These are phyloP conservation scores for Strigomonas galati DNA, from an alignment of 208 protist species.

Conservation along the genomic window DNA sequence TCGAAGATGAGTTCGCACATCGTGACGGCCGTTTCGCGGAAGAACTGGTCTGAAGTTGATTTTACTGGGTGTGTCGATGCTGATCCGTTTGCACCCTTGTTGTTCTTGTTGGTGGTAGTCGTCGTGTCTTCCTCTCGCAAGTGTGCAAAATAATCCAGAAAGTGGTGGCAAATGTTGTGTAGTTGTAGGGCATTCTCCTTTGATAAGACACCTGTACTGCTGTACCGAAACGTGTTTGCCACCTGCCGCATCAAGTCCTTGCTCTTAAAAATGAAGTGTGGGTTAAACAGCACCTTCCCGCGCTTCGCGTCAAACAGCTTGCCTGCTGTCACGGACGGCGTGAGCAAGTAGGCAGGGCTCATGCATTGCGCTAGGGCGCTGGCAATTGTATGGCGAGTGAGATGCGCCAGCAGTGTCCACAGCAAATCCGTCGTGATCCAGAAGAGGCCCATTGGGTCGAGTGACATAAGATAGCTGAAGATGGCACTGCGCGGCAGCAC, in stretches of 20 bases:
- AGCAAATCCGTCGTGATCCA: conserved; percentile 6
- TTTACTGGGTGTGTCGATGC: neutral
- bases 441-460: conserved; percentile 13
- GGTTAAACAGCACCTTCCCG: conserved; percentile 18
- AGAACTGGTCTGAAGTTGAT: conserved; percentile 20
- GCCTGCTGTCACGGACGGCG: neutral
- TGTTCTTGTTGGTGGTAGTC: neutral
- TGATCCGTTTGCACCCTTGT: neutral
- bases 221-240: conserved; percentile 51
- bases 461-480: conserved; percentile 22
- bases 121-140: no score
- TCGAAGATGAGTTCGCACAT: conserved; percentile 46
- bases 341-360: conserved; percentile 27
- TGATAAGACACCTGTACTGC: conserved; percentile 18
- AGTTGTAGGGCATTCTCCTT: neutral
- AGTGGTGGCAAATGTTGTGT: conserved; percentile 11
- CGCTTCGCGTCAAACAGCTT: neutral
- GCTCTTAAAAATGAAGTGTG: conserved; percentile 17
- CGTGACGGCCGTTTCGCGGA: conserved; percentile 39
- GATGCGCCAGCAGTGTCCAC: conserved; percentile 19
- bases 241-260: conserved; percentile 29
- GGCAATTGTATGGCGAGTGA: conserved; percentile 12
- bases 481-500: conserved; percentile 32
- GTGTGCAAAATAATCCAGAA: conserved; percentile 3
- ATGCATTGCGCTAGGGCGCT: conserved; percentile 26